Evolutionary conservation across 768 basidiomycete species (phyloP).

Genomic region (Rhizopogon vinicolor): DNA sequence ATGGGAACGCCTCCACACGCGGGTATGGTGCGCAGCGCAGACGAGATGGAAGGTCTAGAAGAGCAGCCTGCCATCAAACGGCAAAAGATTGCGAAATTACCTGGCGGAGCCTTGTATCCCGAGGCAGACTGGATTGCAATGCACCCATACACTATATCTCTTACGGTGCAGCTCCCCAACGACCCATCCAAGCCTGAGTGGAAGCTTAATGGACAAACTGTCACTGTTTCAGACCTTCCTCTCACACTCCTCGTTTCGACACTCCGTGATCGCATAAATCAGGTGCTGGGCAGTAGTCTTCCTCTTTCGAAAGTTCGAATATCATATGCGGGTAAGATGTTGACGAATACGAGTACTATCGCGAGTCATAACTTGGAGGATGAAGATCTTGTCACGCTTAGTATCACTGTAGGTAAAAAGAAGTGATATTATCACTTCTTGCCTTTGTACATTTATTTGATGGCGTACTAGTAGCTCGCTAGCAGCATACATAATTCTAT

Average conservation of each 20-base stretch:
- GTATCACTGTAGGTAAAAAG: slow-evolving; percentile 73
- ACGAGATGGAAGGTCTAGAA: slow-evolving; percentile 74
- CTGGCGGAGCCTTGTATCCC: slow-evolving; percentile 78
- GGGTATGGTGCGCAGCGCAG: slow-evolving; percentile 75
- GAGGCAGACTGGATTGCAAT: slow-evolving; percentile 88
- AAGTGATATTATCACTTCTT: slow-evolving; percentile 34
- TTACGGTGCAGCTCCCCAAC: slow-evolving; percentile 79
- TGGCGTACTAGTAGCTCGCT: neutral
- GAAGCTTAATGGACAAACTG: slow-evolving; percentile 80
- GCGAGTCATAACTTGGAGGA: slow-evolving; percentile 89
- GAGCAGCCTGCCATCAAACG: slow-evolving; percentile 82
- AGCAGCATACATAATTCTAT: slow-evolving; percentile 1
- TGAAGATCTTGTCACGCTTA: slow-evolving; percentile 78
- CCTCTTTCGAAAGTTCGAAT: slow-evolving; percentile 78
- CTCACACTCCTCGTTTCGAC: slow-evolving; percentile 83
- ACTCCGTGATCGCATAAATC: slow-evolving; percentile 83
- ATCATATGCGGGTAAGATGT: slow-evolving; percentile 77
- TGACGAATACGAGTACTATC: slow-evolving; percentile 82
- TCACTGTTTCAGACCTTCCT: slow-evolving; percentile 79
- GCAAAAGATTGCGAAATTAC: slow-evolving; percentile 80
- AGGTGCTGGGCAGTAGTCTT: slow-evolving; percentile 72
- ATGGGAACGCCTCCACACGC: slow-evolving; percentile 42
- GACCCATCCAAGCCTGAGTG: slow-evolving; percentile 86
- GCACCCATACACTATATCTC: slow-evolving; percentile 88
- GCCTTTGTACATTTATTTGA: neutral